Evolutionary conservation across 768 basidiomycete genomes (phyloP).

Genomic region (Mycena leptocephala): DNA sequence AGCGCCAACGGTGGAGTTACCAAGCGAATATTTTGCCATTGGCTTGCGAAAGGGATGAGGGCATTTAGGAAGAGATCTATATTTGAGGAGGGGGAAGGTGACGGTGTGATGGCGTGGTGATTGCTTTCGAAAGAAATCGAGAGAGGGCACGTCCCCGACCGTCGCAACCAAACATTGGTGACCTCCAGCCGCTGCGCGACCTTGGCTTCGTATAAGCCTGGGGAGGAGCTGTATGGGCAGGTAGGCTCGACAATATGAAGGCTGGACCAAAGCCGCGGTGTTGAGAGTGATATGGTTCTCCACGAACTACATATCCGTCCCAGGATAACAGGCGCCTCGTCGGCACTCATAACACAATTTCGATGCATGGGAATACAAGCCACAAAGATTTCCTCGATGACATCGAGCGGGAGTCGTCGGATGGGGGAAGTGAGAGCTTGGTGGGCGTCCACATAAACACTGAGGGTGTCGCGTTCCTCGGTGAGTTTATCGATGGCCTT

Average conservation of each 20-base stretch:
- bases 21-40: too few relatives aligned
- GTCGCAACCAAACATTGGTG: constrained; percentile 8
- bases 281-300: constrained; percentile 41
- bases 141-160: not conserved
- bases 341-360: constrained; percentile 32
- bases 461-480: not conserved
- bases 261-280: constrained; percentile 45
- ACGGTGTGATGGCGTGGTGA: not conserved
- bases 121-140: not conserved
- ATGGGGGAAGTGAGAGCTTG: constrained; percentile 1
- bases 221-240: not conserved
- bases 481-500: not conserved
- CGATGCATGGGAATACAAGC: constrained; percentile 27
- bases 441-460: constrained; percentile 1
- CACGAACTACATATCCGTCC: constrained; percentile 49
- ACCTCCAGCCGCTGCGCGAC: constrained; percentile 9
- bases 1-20: too few relatives aligned
- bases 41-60: too few relatives aligned
- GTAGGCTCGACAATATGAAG: constrained; percentile 28
- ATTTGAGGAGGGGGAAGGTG: too few relatives aligned
- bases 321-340: constrained; percentile 43
- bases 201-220: not conserved
- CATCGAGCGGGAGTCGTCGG: constrained; percentile 12
- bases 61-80: too few relatives aligned
- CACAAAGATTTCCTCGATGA: constrained; percentile 24